These are phyloP conservation scores for Macrophomina phaseolina DNA, from an alignment of 2,329 filamentous ascomycete genomes.

Conservation along the genomic window DNA sequence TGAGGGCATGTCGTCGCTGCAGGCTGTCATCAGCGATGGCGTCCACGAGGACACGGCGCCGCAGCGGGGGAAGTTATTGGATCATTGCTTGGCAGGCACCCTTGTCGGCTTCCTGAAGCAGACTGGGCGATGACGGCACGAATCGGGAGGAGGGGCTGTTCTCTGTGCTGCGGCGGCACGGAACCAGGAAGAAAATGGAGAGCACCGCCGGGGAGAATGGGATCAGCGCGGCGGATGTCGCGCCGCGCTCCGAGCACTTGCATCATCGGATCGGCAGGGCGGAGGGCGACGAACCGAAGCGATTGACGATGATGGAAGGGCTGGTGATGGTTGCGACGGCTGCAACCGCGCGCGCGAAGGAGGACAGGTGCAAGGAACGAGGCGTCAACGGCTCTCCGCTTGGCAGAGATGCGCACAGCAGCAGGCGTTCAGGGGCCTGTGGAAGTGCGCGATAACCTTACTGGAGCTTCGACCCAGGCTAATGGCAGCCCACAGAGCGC, in stretches of 20 bases:
- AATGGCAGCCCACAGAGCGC: background rate
- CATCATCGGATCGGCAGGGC: slow-evolving; percentile 9
- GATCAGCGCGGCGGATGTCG: slow-evolving; percentile 9
- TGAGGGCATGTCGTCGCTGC: background rate
- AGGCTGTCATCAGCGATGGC: background rate
- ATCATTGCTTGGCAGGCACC: background rate
- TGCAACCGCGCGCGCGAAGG: background rate
- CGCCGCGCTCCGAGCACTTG: background rate
- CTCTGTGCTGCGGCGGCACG: too few relatives aligned
- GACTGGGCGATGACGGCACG: background rate
- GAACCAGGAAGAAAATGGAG: background rate
- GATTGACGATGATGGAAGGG: background rate
- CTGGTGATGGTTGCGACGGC: background rate
- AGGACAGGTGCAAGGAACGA: background rate
- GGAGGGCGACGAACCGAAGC: too few relatives aligned
- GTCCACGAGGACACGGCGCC: background rate
- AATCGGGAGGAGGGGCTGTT: background rate
- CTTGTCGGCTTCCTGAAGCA: background rate
- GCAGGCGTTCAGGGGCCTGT: background rate
- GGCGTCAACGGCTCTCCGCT: slow-evolving; percentile 8
- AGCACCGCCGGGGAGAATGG: slow-evolving; percentile 4
- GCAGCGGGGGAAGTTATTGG: background rate
- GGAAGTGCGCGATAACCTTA: background rate
- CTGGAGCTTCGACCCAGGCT: background rate
- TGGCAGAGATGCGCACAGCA: background rate